phyloP scores from a whole-genome alignment of 768 basidiomycete genomes.

The Boletus tomentosulus region DNA sequence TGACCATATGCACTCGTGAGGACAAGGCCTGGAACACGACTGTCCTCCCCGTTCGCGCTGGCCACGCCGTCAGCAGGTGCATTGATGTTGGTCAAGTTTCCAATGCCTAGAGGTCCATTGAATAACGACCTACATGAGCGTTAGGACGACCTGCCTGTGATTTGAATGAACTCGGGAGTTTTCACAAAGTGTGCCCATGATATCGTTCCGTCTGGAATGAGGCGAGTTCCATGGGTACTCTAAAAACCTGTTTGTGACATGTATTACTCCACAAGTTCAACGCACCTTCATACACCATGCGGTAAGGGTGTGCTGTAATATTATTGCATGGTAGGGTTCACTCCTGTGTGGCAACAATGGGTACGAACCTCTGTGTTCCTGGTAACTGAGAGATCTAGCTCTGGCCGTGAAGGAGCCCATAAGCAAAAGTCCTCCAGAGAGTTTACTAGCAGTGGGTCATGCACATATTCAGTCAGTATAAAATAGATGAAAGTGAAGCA shows the following conservation, averaged over 20 bases:
- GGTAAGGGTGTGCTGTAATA: slow-evolving; percentile 41
- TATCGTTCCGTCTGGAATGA: slow-evolving; percentile 73
- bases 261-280: slow-evolving; percentile 1
- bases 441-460: slow-evolving; percentile 41
- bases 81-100: slow-evolving; percentile 63
- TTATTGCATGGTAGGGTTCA: slow-evolving; percentile 12
- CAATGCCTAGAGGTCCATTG: slow-evolving; percentile 45
- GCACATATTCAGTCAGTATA: neutral
- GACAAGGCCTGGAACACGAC: slow-evolving; percentile 65
- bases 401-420: slow-evolving; percentile 48
- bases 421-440: slow-evolving; percentile 53
- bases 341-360: slow-evolving; percentile 5
- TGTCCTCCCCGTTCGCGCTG: slow-evolving; percentile 54
- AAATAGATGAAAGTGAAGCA: neutral
- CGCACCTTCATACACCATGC: slow-evolving; percentile 49
- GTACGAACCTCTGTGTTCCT: slow-evolving; percentile 56
- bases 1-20: slow-evolving; percentile 67
- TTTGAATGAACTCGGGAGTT: slow-evolving; percentile 72
- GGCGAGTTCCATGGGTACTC: slow-evolving; percentile 56
- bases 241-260: slow-evolving; percentile 19
- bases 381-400: slow-evolving; percentile 50
- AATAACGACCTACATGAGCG: slow-evolving; percentile 18
- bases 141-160: slow-evolving; percentile 45
- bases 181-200: slow-evolving; percentile 63
- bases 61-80: slow-evolving; percentile 55